A percentile compares a stretch with the other conserved stretches of the same genome.
Conservation (phyloP, 2,329 filamentous ascomycete species). For the Lecanicillium sp. region DNA sequence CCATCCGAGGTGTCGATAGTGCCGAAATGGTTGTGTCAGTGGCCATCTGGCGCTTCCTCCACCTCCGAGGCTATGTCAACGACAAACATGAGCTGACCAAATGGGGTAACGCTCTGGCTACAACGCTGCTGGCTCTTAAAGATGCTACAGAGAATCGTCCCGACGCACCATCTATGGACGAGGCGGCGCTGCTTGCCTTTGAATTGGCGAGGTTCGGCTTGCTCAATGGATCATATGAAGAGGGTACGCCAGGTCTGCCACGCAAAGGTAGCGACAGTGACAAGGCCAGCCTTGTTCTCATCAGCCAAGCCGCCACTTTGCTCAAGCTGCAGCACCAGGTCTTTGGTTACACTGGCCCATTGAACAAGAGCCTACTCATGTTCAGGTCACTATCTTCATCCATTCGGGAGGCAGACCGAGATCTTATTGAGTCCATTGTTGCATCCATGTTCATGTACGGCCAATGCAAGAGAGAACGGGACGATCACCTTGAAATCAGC, state of each 20-base stretch:
- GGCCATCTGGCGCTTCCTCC: constrained; percentile 80
- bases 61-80: constrained; percentile 80
- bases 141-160: constrained; percentile 39
- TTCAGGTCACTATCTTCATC: constrained; percentile 79
- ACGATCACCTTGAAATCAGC: constrained; percentile 61
- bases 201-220: constrained; percentile 77
- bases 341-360: constrained; percentile 88
- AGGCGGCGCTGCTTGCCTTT: constrained; percentile 73
- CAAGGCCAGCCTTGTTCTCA: constrained; percentile 68
- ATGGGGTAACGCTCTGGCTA: constrained; percentile 75
- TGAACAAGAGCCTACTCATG: constrained; percentile 81
- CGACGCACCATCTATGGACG: constrained; percentile 51
- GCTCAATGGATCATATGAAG: constrained; percentile 61
- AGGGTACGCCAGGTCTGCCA: constrained; percentile 47
- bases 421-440: constrained; percentile 76
- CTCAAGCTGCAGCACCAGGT: constrained; percentile 73
- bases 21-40: constrained; percentile 63
- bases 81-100: constrained; percentile 69
- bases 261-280: constrained; percentile 60
- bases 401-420: constrained; percentile 71
- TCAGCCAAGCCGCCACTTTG: constrained; percentile 80
- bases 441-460: constrained; percentile 74
- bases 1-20: constrained; percentile 54
- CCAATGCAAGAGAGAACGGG: constrained; percentile 63
- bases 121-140: constrained; percentile 56